Evolutionary conservation across 805 yeast genomes (phyloP).

Genomic region (Saccharomycopsis selenospora): DNA sequence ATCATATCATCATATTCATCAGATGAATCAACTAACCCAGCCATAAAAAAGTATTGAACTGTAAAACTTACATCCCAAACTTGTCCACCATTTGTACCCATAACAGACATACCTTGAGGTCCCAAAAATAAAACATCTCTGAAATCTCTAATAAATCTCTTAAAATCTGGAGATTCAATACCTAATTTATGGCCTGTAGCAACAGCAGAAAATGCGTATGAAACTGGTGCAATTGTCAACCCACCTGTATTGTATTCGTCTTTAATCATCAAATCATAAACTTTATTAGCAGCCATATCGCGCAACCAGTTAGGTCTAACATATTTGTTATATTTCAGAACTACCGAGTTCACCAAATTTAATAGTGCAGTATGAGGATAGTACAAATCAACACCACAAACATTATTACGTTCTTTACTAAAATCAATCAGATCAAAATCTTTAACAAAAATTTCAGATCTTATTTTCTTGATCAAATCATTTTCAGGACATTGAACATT

Average conservation of each 20-base stretch:
- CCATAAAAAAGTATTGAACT: slow-evolving; percentile 70
- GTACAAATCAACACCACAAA: slow-evolving; percentile 87
- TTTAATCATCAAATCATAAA: slow-evolving; percentile 58
- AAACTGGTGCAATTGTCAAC: slow-evolving; percentile 90
- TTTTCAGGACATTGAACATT: slow-evolving; percentile 50
- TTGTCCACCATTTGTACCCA: slow-evolving; percentile 98
- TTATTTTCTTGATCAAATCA: slow-evolving; percentile 55
- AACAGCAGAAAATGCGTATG: slow-evolving; percentile 73
- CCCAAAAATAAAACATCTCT: slow-evolving; percentile 78
- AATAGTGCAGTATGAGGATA: slow-evolving; percentile 80
- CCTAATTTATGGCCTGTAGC: slow-evolving; percentile 63
- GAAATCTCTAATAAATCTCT: slow-evolving; percentile 49
- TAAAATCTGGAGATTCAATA: slow-evolving; percentile 50
- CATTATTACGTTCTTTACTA: slow-evolving; percentile 63
- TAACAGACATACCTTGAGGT: slow-evolving; percentile 82
- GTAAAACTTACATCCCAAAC: slow-evolving; percentile 96
- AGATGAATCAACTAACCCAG: slow-evolving; percentile 68
- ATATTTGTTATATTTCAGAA: slow-evolving; percentile 60
- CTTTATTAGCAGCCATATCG: slow-evolving; percentile 41
- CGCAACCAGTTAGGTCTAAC: slow-evolving; percentile 73
- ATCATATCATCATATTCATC: slow-evolving; percentile 56
- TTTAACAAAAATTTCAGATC: slow-evolving; percentile 68
- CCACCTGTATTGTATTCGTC: slow-evolving; percentile 75
- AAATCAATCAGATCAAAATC: slow-evolving; percentile 68
- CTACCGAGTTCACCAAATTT: slow-evolving; percentile 49